Conservation (phyloP, 805 yeast genomes). For the Teunomyces atbi region DNA sequence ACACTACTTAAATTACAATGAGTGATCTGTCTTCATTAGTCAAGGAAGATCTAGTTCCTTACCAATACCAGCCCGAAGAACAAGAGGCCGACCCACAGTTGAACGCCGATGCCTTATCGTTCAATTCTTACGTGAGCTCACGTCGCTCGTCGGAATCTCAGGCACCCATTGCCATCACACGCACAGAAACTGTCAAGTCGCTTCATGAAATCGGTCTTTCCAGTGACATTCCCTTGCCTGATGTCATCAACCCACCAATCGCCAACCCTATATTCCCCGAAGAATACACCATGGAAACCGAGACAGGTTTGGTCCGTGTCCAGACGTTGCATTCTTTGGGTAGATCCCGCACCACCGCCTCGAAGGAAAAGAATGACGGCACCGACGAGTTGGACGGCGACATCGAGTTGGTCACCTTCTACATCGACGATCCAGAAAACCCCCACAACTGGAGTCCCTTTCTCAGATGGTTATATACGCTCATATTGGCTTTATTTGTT, state of each 20-base stretch:
- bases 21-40: not conserved
- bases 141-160: not conserved
- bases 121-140: not conserved
- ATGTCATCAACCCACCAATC: conserved; percentile 44
- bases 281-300: conserved; percentile 85
- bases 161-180: conserved; percentile 33
- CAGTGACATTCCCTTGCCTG: conserved; percentile 52
- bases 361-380: conserved; percentile 23
- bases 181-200: conserved; percentile 75
- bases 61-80: not conserved
- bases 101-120: not conserved
- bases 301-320: conserved; percentile 84
- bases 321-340: conserved; percentile 68
- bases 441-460: conserved; percentile 78
- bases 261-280: conserved; percentile 83
- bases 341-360: conserved; percentile 33
- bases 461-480: conserved; percentile 64
- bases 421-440: conserved; percentile 77
- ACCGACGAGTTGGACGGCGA: conserved; percentile 40
- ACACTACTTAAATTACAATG: not conserved
- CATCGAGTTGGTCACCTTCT: conserved; percentile 81
- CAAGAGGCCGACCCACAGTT: not conserved
- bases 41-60: not conserved
- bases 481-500: conserved; percentile 66
- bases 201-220: conserved; percentile 58